A percentile compares a stretch with the other conserved stretches of the same genome.
Conservation (phyloP, 345 rosid genomes). For the Eucalyptus pauciflora region DNA sequence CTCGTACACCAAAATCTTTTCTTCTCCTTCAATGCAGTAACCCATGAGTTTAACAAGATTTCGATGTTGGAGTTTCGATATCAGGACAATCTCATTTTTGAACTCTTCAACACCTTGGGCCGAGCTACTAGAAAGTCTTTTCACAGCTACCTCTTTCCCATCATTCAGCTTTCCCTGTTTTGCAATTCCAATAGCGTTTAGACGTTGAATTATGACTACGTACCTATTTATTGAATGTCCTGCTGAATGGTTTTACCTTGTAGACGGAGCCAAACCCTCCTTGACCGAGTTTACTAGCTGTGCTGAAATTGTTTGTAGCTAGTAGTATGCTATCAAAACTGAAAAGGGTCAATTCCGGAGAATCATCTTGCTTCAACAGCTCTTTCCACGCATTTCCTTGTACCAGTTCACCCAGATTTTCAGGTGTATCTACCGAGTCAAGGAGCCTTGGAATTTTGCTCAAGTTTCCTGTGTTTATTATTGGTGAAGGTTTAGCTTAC, state of each 20-base stretch:
- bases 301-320: neutral
- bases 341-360: neutral
- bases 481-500: neutral
- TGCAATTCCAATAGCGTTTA: neutral
- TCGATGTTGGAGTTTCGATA: constrained; percentile 51
- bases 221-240: neutral
- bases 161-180: constrained; percentile 32
- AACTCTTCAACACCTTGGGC: constrained; percentile 53
- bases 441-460: neutral
- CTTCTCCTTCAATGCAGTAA: constrained; percentile 45
- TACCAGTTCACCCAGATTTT: neutral
- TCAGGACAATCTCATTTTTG: constrained; percentile 40
- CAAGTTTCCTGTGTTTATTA: neutral
- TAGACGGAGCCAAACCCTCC: constrained; percentile 1
- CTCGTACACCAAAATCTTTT: constrained; percentile 42
- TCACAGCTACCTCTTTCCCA: constrained; percentile 48
- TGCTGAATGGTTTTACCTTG: neutral
- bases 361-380: neutral
- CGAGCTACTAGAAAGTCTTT: constrained; percentile 38
- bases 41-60: constrained; percentile 56
- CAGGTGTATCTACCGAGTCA: neutral
- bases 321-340: neutral
- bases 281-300: neutral
- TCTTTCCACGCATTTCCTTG: neutral
- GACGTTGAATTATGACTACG: neutral